Base-by-base conservation (phyloP, 2,329 filamentous ascomycete species). In the Leptoxyphium fumago region DNA sequence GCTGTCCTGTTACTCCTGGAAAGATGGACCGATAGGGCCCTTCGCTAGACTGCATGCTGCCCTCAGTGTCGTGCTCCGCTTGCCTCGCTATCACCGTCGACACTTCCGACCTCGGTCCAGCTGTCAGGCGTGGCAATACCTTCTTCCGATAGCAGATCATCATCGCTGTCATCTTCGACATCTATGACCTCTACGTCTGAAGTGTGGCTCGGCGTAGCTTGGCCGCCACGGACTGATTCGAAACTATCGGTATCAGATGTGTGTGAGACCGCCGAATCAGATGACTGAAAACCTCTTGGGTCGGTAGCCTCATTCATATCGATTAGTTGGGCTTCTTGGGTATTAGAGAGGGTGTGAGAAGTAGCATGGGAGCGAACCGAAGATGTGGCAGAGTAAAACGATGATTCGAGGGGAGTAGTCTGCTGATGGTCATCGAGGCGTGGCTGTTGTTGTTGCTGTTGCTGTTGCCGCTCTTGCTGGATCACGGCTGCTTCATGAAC, bases 51-150 rank as follows among this genome's bases (percentile, higher is more conserved):
- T 36, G 32, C 13, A 5, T 36, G 32, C 32, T 13, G 32, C 32
- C 32, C 9, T 5, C 13, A 36, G 3, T 4, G 13, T 3, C 9
- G 10, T 45, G 46, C 40, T 44, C 55, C 54, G n/a, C 54, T 54
- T 10, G 42, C 43, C 40, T 61, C 58, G 39, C 56, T 60, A 29
- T 62, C 59, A 11, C 49, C 58, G 46, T 60, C 60, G 13, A 57
- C 46, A 43, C 55, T 59, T 1, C 59, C 61, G n/a, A 63, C 55
- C 38, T 63, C 60, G 1, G 56, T 60, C 61, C 61, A 63, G 43
- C 56, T 61, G 38, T 59, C 55, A 1, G 61, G 61, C 13, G 61
- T 63, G 17, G 48, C 48, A 38, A 63, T 51, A 18, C 60, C 60
- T 41, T 56, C 53, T 39, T 59, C 57, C 10, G 57, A 59, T 9